A percentile compares a stretch with the other conserved stretches of the same genome.
Conservation (phyloP, 192 early-diverging fungal genomes). For the Diversispora eburnea region DNA sequence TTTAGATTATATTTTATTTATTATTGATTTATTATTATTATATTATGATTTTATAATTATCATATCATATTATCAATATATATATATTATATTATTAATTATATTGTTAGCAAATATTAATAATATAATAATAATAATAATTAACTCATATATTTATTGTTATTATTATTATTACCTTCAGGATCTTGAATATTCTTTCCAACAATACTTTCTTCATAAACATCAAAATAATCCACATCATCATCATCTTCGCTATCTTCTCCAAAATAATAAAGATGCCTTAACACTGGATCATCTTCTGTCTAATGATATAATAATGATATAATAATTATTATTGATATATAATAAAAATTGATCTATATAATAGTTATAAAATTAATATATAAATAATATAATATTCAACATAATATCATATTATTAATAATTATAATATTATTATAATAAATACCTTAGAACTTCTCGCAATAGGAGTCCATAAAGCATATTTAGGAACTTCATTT, state of each 20-base stretch:
- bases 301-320: conserved; percentile 11
- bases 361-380: no score
- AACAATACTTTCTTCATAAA: conserved; percentile 21
- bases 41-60: not conserved
- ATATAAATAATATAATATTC: not conserved
- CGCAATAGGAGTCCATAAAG: conserved; percentile 24
- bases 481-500: conserved; percentile 20
- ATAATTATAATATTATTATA: not conserved
- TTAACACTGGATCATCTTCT: conserved; percentile 25
- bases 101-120: not conserved
- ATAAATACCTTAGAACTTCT: conserved; percentile 18
- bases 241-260: conserved; percentile 23
- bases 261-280: conserved; percentile 30
- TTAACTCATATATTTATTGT: not conserved
- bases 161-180: conserved; percentile 10
- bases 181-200: conserved; percentile 7
- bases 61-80: not conserved
- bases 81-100: not conserved
- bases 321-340: not conserved
- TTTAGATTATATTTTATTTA: no score
- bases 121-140: not conserved
- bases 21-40: not conserved
- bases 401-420: not conserved
- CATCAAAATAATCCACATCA: conserved; percentile 22
- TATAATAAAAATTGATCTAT: not conserved